A percentile compares a stretch with the other conserved stretches of the same genome.
phyloP scores from a whole-genome alignment of 805 yeast genomes.

The Candida schatavii region DNA sequence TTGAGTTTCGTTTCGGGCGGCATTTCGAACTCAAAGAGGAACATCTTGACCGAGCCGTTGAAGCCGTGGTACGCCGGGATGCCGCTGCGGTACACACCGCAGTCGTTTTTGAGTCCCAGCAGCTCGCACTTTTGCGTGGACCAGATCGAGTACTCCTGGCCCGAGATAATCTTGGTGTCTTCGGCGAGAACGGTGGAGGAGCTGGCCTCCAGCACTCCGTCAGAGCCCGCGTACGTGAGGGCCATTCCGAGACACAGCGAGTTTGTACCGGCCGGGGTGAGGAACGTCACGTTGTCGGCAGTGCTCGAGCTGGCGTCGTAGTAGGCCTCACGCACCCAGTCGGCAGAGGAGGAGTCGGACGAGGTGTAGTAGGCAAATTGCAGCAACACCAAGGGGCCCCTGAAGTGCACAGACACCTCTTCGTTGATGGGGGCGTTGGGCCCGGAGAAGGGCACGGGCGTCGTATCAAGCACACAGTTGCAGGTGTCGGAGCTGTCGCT shows the following conservation, averaged over 20 bases:
- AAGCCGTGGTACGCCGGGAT: slow-evolving; percentile 75
- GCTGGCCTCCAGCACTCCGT: slow-evolving; percentile 51
- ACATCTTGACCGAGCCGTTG: slow-evolving; percentile 66
- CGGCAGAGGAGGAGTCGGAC: slow-evolving; percentile 34
- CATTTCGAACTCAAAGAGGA: slow-evolving; percentile 66
- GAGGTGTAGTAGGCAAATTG: slow-evolving; percentile 57
- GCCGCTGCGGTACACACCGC: slow-evolving; percentile 75
- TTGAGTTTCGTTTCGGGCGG: slow-evolving; percentile 49
- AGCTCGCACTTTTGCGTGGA: slow-evolving; percentile 56
- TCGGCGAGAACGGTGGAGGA: slow-evolving; percentile 47
- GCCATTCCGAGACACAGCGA: slow-evolving; percentile 70
- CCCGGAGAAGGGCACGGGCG: slow-evolving; percentile 49
- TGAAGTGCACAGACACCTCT: slow-evolving; percentile 71
- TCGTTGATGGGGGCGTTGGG: slow-evolving; percentile 63
- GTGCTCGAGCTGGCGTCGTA: slow-evolving; percentile 49
- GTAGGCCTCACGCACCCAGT: slow-evolving; percentile 61
- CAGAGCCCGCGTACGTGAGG: slow-evolving; percentile 55
- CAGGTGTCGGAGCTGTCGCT: slow-evolving; percentile 44
- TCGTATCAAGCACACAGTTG: slow-evolving; percentile 39
- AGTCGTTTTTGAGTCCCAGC: slow-evolving; percentile 54
- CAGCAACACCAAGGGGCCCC: slow-evolving; percentile 67
- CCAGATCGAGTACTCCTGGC: slow-evolving; percentile 58
- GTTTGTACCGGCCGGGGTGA: slow-evolving; percentile 59
- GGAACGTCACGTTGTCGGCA: slow-evolving; percentile 63
- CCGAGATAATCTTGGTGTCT: slow-evolving; percentile 51